Percentiles rank a stretch among this genome's conserved stretches.
Conservation (phyloP, 1,284 basidiomycete genomes). For the Trichosporon sp. region DNA sequence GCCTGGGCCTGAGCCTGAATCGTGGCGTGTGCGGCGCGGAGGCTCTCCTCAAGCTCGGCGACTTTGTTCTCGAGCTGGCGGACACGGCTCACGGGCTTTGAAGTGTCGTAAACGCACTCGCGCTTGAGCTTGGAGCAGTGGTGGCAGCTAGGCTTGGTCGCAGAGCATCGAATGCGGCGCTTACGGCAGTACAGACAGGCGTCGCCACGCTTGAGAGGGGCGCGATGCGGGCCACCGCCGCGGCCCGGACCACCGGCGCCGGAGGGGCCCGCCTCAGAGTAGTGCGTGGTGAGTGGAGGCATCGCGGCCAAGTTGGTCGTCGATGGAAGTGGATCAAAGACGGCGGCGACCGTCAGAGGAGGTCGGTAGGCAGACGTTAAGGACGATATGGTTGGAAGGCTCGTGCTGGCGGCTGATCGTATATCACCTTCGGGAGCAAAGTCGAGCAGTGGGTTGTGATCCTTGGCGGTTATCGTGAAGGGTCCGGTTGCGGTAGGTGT, state of each 20-base stretch:
- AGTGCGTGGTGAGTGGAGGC: neutral
- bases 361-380: neutral
- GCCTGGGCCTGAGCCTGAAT: conserved; percentile 1
- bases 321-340: neutral
- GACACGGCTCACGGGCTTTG: conserved; percentile 49
- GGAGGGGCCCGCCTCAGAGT: neutral
- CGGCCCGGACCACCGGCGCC: neutral
- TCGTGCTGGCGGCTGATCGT: neutral
- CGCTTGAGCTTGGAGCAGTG: conserved; percentile 46
- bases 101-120: conserved; percentile 50
- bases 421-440: neutral
- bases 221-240: neutral
- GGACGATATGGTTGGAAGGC: conserved; percentile 1
- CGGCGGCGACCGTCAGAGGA: neutral
- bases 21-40: conserved; percentile 3
- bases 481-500: neutral
- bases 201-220: conserved; percentile 49
- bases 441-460: neutral
- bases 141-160: conserved; percentile 46
- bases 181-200: conserved; percentile 54
- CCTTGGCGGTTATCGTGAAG: neutral
- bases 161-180: conserved; percentile 49
- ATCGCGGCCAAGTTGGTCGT: neutral
- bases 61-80: conserved; percentile 52
- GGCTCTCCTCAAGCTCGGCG: conserved; percentile 42